phyloP scores from a whole-genome alignment of 139 green algal genomes.

The Yamagishiella unicocca region DNA sequence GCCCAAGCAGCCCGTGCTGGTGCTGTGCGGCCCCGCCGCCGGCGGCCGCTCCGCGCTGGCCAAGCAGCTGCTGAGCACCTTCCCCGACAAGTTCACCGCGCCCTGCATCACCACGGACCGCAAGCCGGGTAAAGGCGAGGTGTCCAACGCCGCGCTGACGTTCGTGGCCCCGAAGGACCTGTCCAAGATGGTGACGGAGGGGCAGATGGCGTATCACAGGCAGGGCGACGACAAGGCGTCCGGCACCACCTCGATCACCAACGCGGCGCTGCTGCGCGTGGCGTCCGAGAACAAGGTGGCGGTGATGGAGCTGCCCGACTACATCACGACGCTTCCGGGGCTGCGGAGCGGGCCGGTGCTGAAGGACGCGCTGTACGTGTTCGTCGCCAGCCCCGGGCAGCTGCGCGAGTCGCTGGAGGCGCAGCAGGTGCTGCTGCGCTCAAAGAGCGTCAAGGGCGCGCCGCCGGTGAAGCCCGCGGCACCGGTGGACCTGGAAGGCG shows the following conservation, averaged over 20 bases:
- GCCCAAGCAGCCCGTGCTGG: conserved; percentile 56
- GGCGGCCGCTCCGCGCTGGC: conserved; percentile 52
- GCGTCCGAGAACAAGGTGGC: conserved; percentile 38
- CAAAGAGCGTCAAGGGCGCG: not conserved
- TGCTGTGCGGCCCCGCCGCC: conserved; percentile 52
- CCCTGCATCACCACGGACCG: conserved; percentile 61
- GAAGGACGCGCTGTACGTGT: conserved; percentile 46
- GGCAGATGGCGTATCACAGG: conserved; percentile 24
- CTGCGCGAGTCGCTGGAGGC: not conserved
- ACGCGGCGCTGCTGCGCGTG: conserved; percentile 38
- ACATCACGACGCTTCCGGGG: not conserved
- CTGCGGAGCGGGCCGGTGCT: conserved; percentile 2
- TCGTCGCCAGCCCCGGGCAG: conserved; percentile 40
- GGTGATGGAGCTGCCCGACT: conserved; percentile 52
- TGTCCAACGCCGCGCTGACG: not conserved
- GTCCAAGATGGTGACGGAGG: conserved; percentile 51
- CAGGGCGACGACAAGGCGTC: conserved; percentile 24
- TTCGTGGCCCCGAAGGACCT: conserved; percentile 64
- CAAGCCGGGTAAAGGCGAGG: conserved; percentile 64
- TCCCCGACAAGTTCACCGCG: conserved; percentile 62
- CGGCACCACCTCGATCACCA: conserved; percentile 43
- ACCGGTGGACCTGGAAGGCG: conserved; percentile 30
- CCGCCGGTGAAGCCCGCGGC: not conserved
- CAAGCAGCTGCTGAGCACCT: conserved; percentile 49
- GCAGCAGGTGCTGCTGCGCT: conserved; percentile 1